A percentile compares a stretch with the other conserved stretches of the same genome.
These are phyloP conservation scores for Tricholoma flavovirens DNA, from an alignment of 768 basidiomycete species.

Conservation along the genomic window DNA sequence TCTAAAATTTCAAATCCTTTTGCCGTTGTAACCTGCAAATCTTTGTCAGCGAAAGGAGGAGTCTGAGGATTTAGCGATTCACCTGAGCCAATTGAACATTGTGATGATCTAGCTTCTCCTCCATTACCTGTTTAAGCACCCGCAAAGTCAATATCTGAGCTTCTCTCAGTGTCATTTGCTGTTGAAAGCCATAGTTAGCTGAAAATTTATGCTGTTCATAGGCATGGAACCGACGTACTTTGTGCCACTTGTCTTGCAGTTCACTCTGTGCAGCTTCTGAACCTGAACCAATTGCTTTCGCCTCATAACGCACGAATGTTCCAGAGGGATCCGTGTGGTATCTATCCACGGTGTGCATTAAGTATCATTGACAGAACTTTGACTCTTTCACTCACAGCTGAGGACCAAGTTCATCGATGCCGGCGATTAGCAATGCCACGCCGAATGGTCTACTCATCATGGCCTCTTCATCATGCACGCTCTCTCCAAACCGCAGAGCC, in stretches of 20 bases:
- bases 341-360: slow-evolving; percentile 34
- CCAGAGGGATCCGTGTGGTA: slow-evolving; percentile 99
- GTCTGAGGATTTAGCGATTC: slow-evolving; percentile 15
- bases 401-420: slow-evolving; percentile 91
- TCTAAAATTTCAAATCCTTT: slow-evolving; percentile 89
- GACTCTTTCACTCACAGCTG: slow-evolving; percentile 66
- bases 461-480: slow-evolving; percentile 97
- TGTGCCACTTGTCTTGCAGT: slow-evolving; percentile 95
- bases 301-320: slow-evolving; percentile 93
- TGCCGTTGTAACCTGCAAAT: slow-evolving; percentile 62
- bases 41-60: neutral
- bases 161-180: slow-evolving; percentile 90
- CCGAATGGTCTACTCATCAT: slow-evolving; percentile 99
- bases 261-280: slow-evolving; percentile 97
- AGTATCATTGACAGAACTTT: neutral
- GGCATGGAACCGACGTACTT: slow-evolving; percentile 42
- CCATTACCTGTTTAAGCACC: slow-evolving; percentile 99
- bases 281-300: slow-evolving; percentile 97
- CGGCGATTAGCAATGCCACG: slow-evolving; percentile 95
- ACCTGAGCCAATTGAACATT: slow-evolving; percentile 97
- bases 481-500: slow-evolving; percentile 95
- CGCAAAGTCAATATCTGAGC: slow-evolving; percentile 82
- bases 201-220: neutral
- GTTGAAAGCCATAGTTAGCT: neutral
- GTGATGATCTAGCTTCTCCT: slow-evolving; percentile 98